Evolutionary conservation across 805 yeast genomes (phyloP).

Genomic region (Kodamaea nitidulidarum): DNA sequence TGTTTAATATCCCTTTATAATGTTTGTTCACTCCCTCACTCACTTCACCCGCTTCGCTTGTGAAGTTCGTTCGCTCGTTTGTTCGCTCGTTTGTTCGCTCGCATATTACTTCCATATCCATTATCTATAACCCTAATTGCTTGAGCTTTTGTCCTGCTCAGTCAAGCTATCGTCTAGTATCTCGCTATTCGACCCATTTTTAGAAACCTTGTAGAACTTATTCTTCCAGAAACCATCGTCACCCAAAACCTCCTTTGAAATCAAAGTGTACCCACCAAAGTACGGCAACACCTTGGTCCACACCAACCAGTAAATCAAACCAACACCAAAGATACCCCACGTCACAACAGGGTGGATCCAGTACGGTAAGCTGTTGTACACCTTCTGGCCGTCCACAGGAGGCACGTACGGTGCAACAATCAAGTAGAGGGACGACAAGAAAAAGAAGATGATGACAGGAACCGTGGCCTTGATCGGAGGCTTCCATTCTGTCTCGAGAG

Average conservation of each 20-base stretch:
- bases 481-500: conserved; percentile 46
- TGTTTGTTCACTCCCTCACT: too few relatives aligned
- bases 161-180: conserved; percentile 3
- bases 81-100: too few relatives aligned
- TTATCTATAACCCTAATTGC: neutral
- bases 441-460: conserved; percentile 61
- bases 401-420: conserved; percentile 78
- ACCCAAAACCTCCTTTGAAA: conserved; percentile 52
- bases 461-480: conserved; percentile 68
- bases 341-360: conserved; percentile 81
- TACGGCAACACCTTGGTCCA: conserved; percentile 60
- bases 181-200: conserved; percentile 12
- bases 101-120: neutral
- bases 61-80: too few relatives aligned
- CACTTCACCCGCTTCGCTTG: too few relatives aligned
- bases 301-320: conserved; percentile 61
- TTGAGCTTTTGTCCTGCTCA: neutral
- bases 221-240: conserved; percentile 73
- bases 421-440: conserved; percentile 61
- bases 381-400: conserved; percentile 61
- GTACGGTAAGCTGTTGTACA: conserved; percentile 69
- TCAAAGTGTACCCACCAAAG: conserved; percentile 49
- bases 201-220: conserved; percentile 41
- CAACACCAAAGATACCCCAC: conserved; percentile 67
- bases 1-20: too few relatives aligned